Percentiles rank a stretch among this genome's conserved stretches.
These are phyloP conservation scores for Aureobasidium leucospermi DNA, from an alignment of 2,329 filamentous ascomycete genomes.

Conservation along the genomic window DNA sequence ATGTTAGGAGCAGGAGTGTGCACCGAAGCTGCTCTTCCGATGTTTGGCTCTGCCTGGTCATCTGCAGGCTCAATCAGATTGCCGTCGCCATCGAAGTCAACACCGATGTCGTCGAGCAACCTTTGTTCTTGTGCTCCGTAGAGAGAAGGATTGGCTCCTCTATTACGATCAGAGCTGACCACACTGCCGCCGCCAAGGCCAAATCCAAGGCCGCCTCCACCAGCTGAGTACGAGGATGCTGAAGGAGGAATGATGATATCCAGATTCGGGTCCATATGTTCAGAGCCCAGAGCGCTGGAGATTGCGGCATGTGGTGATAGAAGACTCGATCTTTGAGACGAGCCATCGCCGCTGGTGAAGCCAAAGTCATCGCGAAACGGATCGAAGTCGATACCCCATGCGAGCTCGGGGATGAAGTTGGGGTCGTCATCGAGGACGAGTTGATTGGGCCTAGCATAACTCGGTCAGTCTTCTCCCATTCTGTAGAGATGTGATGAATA, in stretches of 20 bases:
- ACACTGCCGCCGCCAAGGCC: neutral
- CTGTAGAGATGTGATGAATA: neutral
- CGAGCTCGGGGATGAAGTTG: conserved; percentile 62
- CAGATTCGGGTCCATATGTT: conserved; percentile 15
- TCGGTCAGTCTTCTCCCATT: neutral
- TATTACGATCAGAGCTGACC: neutral
- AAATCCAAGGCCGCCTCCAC: conserved; percentile 1
- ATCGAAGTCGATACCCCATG: conserved; percentile 52
- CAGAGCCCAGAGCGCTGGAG: conserved; percentile 23
- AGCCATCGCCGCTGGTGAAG: conserved; percentile 33
- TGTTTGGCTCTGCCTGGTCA: neutral
- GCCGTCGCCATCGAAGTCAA: conserved; percentile 56
- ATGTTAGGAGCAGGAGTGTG: neutral
- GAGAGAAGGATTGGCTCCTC: neutral
- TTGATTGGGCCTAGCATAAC: conserved; percentile 56
- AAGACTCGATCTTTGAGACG: conserved; percentile 28
- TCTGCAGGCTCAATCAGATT: conserved; percentile 42
- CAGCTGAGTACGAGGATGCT: conserved; percentile 19
- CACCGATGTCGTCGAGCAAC: conserved; percentile 34
- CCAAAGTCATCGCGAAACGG: conserved; percentile 39
- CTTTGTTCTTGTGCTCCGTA: conserved; percentile 16
- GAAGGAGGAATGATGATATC: conserved; percentile 40
- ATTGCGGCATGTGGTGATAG: conserved; percentile 32
- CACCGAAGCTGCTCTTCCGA: neutral
- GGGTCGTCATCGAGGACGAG: conserved; percentile 78